Evolutionary conservation across 2,329 filamentous ascomycete genomes (phyloP), one percentile per base, ranked within the genome.

Genomic region (Sporothrix luriei): DNA sequence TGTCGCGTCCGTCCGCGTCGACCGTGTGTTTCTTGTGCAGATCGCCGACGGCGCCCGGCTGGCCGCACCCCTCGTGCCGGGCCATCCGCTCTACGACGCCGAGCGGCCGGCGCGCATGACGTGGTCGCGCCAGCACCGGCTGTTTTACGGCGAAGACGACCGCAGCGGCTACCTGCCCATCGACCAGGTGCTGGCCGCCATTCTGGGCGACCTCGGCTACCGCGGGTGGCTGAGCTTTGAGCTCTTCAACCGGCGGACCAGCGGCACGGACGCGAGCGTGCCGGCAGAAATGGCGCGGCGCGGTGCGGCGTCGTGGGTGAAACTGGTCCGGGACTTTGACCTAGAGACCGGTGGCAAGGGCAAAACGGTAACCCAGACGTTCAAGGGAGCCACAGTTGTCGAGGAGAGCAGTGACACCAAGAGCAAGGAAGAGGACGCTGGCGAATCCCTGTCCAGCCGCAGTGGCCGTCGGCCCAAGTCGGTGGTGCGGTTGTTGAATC

Each of bases 1-100:
- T 7, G 77, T 83, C 1, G 68, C 77, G 4, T 77, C 76, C 0
- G 77, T 89, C 19, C 81, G 86, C 71, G 78, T 82, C 11, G 76
- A 80, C 19, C 88, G 87, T 75, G 80, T 90, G 3, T 88, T 89
- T 73, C 88, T 86, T 73, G 79, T 90, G 11, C 88, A 90, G 76
- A 80, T 89, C 7, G 87, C 87, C 16, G 87, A 90, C 74, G 88
- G 83, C 0, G 86, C 89, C 74, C 78, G 81, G 6, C 77, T 89
- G 10, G 73, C 76, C 4, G 72, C 76, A 3, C 86, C 87, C 0
- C 74, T 90, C 26, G 73, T 81, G 9, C 75, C 81, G 13, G 81
- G 79, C 0, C 87, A 90, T 74, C 76, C 80, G 16, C 88, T 85
- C 72, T 83, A 87, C 76, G 80, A 83, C 2, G 76, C 80, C 0